phyloP scores from a whole-genome alignment of 2,329 filamentous ascomycete species.

The Lasiodiplodia hormozganensis region DNA sequence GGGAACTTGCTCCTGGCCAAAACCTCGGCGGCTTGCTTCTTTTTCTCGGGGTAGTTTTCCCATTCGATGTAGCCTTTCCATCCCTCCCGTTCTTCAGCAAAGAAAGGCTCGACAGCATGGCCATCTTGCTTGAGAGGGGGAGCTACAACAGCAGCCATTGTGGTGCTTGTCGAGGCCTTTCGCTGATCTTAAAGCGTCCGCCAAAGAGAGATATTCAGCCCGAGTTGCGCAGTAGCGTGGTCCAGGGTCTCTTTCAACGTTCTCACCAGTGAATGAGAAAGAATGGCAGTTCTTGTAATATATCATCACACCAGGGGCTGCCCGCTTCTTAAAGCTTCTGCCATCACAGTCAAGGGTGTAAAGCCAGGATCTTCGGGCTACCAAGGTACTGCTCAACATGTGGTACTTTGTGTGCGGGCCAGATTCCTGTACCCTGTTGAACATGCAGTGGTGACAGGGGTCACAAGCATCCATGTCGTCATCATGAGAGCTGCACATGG shows the following conservation, averaged over 20 bases:
- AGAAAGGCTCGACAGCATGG: constrained; percentile 33
- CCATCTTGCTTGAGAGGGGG: not conserved
- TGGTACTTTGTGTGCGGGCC: not conserved
- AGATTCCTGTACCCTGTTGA: not conserved
- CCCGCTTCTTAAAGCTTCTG: not conserved
- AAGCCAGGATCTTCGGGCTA: not conserved
- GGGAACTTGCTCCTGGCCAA: constrained; percentile 61
- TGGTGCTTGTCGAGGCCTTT: not conserved
- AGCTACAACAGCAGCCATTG: constrained; percentile 1
- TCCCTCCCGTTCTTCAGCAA: constrained; percentile 53
- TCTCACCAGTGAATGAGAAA: not conserved
- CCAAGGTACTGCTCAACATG: not conserved
- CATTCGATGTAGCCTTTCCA: constrained; percentile 70
- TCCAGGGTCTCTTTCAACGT: not conserved
- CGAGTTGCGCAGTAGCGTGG: not conserved
- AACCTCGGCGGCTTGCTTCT: constrained; percentile 64
- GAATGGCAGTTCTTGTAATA: not conserved
- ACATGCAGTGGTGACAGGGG: not conserved
- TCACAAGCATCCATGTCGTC: not conserved
- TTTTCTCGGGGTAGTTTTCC: constrained; percentile 74
- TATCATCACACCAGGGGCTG: not conserved
- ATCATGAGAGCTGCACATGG: not conserved
- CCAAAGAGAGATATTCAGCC: not conserved
- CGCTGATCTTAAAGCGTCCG: too few relatives aligned
- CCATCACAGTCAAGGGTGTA: not conserved